Conservation (phyloP, 2,329 filamentous ascomycete genomes). For the Fusarium sp. region DNA sequence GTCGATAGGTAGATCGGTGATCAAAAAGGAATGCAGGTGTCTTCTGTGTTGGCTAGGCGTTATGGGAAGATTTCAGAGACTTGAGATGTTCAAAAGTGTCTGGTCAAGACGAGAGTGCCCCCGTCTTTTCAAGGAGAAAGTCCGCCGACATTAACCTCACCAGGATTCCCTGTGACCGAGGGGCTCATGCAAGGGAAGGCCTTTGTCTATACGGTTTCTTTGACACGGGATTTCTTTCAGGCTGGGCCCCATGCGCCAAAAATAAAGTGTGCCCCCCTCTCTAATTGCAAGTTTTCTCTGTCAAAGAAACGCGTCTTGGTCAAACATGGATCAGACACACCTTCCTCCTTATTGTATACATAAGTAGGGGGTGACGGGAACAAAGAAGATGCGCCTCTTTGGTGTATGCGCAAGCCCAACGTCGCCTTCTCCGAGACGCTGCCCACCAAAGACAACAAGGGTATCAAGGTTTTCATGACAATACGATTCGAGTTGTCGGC, state of each 20-base stretch:
- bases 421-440: slow-evolving; percentile 14
- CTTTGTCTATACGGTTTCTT: slow-evolving; percentile 30
- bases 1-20: not conserved
- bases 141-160: not conserved
- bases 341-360: not conserved
- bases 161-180: not conserved
- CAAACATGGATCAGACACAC: not conserved
- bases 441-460: slow-evolving; percentile 10
- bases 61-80: not conserved
- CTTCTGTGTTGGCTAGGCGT: not conserved
- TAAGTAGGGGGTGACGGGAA: slow-evolving; percentile 6
- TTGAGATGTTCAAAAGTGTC: not conserved
- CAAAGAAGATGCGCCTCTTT: slow-evolving; percentile 23
- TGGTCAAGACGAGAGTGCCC: slow-evolving; percentile 8
- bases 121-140: slow-evolving; percentile 19
- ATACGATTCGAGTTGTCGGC: slow-evolving; percentile 2
- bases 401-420: slow-evolving; percentile 14
- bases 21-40: not conserved
- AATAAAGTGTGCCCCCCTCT: slow-evolving; percentile 18
- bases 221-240: slow-evolving; percentile 17
- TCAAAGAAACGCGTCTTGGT: slow-evolving; percentile 7
- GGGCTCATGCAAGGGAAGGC: not conserved
- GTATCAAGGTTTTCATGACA: slow-evolving; percentile 15
- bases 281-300: not conserved
- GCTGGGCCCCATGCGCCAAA: slow-evolving; percentile 7